phyloP scores from a whole-genome alignment of 2,329 filamentous ascomycete species.

The Pyrenochaeta sp. region DNA sequence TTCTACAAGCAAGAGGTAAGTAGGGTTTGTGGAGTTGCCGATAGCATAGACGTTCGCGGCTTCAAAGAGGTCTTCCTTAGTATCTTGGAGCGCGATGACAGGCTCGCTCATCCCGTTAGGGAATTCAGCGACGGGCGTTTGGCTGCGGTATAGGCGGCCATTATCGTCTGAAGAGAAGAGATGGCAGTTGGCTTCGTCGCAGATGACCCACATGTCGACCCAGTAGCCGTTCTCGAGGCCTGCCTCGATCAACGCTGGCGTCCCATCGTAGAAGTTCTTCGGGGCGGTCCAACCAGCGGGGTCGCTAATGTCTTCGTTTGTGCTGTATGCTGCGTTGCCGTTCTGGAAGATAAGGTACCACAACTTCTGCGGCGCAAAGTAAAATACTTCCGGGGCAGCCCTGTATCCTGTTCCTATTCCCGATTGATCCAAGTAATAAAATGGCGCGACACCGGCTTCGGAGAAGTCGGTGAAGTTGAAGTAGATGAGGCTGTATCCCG shows the following conservation, averaged over 20 bases:
- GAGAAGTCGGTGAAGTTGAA: constrained; percentile 52
- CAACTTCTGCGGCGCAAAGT: constrained; percentile 52
- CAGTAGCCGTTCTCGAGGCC: constrained; percentile 50
- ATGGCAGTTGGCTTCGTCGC: constrained; percentile 48
- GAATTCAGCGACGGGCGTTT: constrained; percentile 46
- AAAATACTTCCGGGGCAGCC: constrained; percentile 54
- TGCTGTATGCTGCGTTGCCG: constrained; percentile 55
- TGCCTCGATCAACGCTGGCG: constrained; percentile 42
- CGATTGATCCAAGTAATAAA: constrained; percentile 52
- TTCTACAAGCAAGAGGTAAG: constrained; percentile 53
- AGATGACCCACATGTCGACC: constrained; percentile 57
- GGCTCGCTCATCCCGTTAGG: constrained; percentile 50
- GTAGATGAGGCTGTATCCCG: constrained; percentile 53
- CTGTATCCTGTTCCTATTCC: constrained; percentile 52
- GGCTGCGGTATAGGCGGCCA: constrained; percentile 52
- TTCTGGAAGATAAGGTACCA: constrained; percentile 57
- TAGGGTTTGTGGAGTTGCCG: constrained; percentile 29
- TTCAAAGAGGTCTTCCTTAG: constrained; percentile 48
- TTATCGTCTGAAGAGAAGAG: constrained; percentile 56
- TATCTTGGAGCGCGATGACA: constrained; percentile 45
- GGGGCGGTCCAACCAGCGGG: constrained; percentile 52
- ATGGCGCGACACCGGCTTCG: constrained; percentile 41
- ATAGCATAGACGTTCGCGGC: constrained; percentile 50
- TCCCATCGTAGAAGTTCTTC: constrained; percentile 47
- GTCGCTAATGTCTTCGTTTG: constrained; percentile 52